Conservation (phyloP, 164 flowering plant species). For the Tetrastigma voinierianum region DNA sequence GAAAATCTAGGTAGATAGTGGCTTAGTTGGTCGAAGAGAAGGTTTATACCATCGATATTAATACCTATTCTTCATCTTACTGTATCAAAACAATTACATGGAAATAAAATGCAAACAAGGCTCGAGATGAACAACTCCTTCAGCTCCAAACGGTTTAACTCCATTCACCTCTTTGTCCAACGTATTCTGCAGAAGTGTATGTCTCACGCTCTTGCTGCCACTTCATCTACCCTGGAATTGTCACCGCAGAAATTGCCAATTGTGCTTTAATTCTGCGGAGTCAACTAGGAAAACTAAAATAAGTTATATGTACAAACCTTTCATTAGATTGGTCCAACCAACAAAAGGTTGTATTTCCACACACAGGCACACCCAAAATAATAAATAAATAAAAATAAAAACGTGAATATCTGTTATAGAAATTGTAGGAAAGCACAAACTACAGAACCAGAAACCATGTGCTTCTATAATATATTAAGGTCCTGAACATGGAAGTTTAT, state of each 20-base stretch:
- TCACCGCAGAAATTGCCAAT: slow-evolving; percentile 34
- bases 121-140: slow-evolving; percentile 56
- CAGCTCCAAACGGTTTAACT: slow-evolving; percentile 78
- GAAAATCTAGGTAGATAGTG: too few species aligned
- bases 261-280: not conserved
- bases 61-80: too few species aligned
- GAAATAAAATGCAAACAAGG: not conserved
- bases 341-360: not conserved
- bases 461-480: not conserved
- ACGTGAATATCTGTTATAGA: not conserved
- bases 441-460: not conserved
- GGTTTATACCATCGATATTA: too few species aligned
- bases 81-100: not conserved
- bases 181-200: slow-evolving; percentile 59
- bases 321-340: not conserved
- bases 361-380: not conserved
- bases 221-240: slow-evolving; percentile 64
- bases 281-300: not conserved
- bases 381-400: not conserved
- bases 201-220: slow-evolving; percentile 84
- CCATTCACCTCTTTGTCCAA: slow-evolving; percentile 86
- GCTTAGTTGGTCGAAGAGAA: too few species aligned
- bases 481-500: too few species aligned
- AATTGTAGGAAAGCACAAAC: not conserved
- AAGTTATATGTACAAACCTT: not conserved